Base-by-base conservation (phyloP, 768 basidiomycete genomes). In the Suillus tomentosus region DNA sequence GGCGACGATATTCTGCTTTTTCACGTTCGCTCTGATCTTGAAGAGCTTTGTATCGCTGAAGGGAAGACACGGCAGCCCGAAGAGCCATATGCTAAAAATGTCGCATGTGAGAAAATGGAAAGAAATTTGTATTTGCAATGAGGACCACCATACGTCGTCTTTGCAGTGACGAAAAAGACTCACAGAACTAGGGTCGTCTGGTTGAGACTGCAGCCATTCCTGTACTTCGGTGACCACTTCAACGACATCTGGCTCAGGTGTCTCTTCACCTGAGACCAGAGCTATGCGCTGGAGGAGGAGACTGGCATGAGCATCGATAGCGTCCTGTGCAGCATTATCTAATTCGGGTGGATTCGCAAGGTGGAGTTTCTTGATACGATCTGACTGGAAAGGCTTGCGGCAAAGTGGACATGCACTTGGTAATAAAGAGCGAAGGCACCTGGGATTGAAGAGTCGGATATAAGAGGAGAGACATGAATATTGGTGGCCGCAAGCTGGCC, bases 391-490 rank as follows among this genome's bases (percentile, higher is more conserved):
- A 0, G 79, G 57, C 71, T 86, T 88, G 68, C 89, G 84, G 73
- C 89, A 91, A 34, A 90, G 81, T 3, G 89, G 89, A 64, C 89
- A 91, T 57, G 79, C 77, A 17, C 79, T 79, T 62, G 86, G 84
- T 24, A 74, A 72, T 66, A 85, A 79, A 19, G 78, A 77, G 62
- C 77, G 76, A 55, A 90, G 79, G 69, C 89, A 90, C 62, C 87
- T 89, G n/a, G n/a, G 14, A 24, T 60, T 53, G 37, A 51, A 17
- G 13, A 36, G 27, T 59, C 60, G 57, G 63, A 27, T 59, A 66
- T 61, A 62, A 54, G 54, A 62, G 55, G 40, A 63, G 53, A 60
- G 22, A 43, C 45, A 42, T 39, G 53, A 51, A 51, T 53, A 54
- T 54, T 54, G 53, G 11, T 36, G 36, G 53, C 53, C 19, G 53